Evolutionary conservation across 1,284 basidiomycete species (phyloP).

Genomic region (Leucoagaricus sp.): DNA sequence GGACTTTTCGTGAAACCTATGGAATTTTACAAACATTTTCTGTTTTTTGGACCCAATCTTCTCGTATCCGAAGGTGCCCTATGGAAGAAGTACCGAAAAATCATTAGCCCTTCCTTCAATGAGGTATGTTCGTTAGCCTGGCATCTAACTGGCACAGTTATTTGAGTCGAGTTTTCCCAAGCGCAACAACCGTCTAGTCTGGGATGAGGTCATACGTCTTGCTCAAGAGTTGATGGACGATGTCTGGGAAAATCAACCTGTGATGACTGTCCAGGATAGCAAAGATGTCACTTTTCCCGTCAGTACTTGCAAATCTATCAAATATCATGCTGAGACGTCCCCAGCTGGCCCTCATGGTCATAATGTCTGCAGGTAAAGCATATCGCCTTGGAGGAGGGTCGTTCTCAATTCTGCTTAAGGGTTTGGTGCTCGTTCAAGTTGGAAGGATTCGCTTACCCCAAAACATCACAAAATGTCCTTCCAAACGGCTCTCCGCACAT

Average conservation of each 20-base stretch:
- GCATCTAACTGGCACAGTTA: not conserved
- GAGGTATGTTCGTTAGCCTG: conserved; percentile 24
- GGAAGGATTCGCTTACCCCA: conserved; percentile 35
- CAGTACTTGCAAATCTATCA: conserved; percentile 11
- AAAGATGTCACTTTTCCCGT: conserved; percentile 43
- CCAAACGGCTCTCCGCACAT: conserved; percentile 47
- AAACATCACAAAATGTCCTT: conserved; percentile 49
- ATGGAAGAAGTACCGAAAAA: conserved; percentile 57
- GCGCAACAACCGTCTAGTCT: conserved; percentile 53
- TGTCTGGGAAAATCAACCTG: conserved; percentile 28
- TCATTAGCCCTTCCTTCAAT: conserved; percentile 35
- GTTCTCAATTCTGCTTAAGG: conserved; percentile 26
- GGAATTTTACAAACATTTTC: conserved; percentile 24
- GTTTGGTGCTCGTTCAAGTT: conserved; percentile 54
- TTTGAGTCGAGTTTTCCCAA: conserved; percentile 15
- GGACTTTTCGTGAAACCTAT: conserved; percentile 32
- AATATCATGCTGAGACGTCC: not conserved
- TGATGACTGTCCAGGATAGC: conserved; percentile 29
- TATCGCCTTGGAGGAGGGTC: not conserved
- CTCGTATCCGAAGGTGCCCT: conserved; percentile 53
- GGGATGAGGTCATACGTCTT: conserved; percentile 45
- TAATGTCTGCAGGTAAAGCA: conserved; percentile 52
- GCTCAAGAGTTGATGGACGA: conserved; percentile 36
- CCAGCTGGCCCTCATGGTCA: conserved; percentile 57
- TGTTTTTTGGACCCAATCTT: conserved; percentile 47